phyloP scores from a whole-genome alignment of 257 asterid genomes.

The Fraxinus excelsior region DNA sequence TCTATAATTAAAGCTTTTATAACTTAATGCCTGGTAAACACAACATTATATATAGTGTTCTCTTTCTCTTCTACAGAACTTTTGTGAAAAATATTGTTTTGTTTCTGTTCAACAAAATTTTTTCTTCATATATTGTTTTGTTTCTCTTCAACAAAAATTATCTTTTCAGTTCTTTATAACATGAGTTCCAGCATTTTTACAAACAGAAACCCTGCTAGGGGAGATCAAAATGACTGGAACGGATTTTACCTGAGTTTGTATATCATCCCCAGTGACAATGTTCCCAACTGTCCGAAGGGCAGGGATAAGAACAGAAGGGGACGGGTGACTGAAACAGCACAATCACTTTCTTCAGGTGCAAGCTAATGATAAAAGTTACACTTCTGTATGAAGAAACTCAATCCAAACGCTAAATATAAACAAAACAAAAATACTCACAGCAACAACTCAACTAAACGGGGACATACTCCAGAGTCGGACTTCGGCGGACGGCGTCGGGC shows the following conservation, averaged over 20 bases:
- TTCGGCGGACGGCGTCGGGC: too few relatives aligned
- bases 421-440: constrained; percentile 50
- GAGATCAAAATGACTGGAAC: not conserved
- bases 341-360: constrained; percentile 19
- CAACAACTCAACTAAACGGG: constrained; percentile 72
- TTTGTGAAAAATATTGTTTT: not conserved
- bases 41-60: not conserved
- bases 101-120: too few relatives aligned
- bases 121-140: too few relatives aligned
- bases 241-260: constrained; percentile 73
- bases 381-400: not conserved
- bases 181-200: not conserved
- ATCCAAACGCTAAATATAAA: not conserved
- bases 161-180: not conserved
- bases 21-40: not conserved
- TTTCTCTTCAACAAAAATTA: not conserved
- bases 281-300: constrained; percentile 89
- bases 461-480: constrained; percentile 88
- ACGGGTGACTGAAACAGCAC: constrained; percentile 62
- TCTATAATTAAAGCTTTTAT: not conserved
- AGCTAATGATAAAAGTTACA: not conserved
- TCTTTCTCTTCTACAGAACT: not conserved
- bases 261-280: constrained; percentile 91
- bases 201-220: not conserved
- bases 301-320: constrained; percentile 81